Evolutionary conservation across 352 stramenopile genomes (phyloP).

Genomic region (Peronospora farinosa): DNA sequence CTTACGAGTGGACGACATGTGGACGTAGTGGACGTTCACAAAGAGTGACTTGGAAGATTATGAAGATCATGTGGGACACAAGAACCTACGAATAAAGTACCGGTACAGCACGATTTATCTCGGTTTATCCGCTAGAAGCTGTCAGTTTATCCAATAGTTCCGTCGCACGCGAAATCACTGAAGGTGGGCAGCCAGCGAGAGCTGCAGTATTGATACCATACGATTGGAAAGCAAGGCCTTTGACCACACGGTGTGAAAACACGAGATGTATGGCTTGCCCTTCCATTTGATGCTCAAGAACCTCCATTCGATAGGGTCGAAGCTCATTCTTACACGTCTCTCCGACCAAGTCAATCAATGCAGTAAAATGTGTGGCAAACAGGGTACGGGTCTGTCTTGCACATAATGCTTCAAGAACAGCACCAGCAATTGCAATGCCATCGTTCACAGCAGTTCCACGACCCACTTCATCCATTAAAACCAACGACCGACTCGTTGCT

Average conservation of each 20-base stretch:
- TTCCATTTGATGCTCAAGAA: conserved; percentile 32
- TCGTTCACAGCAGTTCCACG: conserved; percentile 75
- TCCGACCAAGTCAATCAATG: conserved; percentile 39
- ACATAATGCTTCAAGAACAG: conserved; percentile 67
- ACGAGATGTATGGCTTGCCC: conserved; percentile 40
- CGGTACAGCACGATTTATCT: neutral
- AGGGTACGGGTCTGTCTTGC: conserved; percentile 50
- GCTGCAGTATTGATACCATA: conserved; percentile 77
- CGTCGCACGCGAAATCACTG: conserved; percentile 42
- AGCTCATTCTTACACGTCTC: conserved; percentile 30
- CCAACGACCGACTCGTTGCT: conserved; percentile 64
- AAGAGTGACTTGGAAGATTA: too few species aligned
- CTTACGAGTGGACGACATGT: conserved; percentile 10
- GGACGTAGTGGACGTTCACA: neutral
- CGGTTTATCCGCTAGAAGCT: too few species aligned
- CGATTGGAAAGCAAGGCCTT: conserved; percentile 60
- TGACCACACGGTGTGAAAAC: conserved; percentile 72
- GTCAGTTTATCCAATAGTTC: conserved; percentile 35
- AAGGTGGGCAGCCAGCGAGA: conserved; percentile 52
- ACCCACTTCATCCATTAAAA: conserved; percentile 87
- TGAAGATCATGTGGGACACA: neutral
- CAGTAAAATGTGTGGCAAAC: conserved; percentile 85
- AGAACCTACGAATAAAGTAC: neutral
- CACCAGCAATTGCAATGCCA: conserved; percentile 70
- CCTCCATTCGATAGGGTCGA: conserved; percentile 66